Evolutionary conservation across 1,284 basidiomycete species (phyloP), one percentile per base, ranked within the genome.

Genomic region (Cutaneotrichosporon daszewskae): DNA sequence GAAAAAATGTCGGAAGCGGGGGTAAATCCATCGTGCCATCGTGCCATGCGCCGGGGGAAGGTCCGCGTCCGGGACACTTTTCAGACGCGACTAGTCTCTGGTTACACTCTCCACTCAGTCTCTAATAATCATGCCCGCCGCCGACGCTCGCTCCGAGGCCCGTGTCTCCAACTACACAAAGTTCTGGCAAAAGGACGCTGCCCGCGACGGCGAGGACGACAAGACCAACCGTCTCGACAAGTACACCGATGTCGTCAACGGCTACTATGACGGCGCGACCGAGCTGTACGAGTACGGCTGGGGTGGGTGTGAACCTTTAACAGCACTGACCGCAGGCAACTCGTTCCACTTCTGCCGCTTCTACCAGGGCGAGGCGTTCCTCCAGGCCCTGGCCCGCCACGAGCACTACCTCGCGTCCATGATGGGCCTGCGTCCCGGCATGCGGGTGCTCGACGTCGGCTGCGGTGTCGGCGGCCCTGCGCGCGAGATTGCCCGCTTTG

Each of bases 271-370:
- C 62, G 91, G 89, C 58, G 94, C 91, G 6, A 98, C 94, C 16
- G 83, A 91, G 67, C 77, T 98, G 44, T 98, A 97, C 76, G 94
- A 98, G 73, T 97, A 90, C 66, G 92, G 88, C 44, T 66, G 66
- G 66, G 63, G 60, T 59, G 35, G 46, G 60, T 55, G n/a, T n/a
- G 3, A 3, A 35, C 25, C 17, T 23, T 22, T 20, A 6, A 9
- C 31, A 32, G 43, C 11, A 40, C 41, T 9, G 3, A 16, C n/a
- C 25, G 23, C 49, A 69, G 80, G 79, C 7, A 76, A 83, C 49
- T 92, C 85, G 35, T 98, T 98, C 81, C 94, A 98, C 75, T 98
- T 98, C 72, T 95, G 88, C 44, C 88, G 95, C 31, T 98, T 95
- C 78, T 91, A 87, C 81, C 85, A 85, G 72, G 95, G 94, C 54